These are phyloP conservation scores for Spizellomyces sp. DNA, from an alignment of 192 early-diverging fungal species.

Conservation along the genomic window DNA sequence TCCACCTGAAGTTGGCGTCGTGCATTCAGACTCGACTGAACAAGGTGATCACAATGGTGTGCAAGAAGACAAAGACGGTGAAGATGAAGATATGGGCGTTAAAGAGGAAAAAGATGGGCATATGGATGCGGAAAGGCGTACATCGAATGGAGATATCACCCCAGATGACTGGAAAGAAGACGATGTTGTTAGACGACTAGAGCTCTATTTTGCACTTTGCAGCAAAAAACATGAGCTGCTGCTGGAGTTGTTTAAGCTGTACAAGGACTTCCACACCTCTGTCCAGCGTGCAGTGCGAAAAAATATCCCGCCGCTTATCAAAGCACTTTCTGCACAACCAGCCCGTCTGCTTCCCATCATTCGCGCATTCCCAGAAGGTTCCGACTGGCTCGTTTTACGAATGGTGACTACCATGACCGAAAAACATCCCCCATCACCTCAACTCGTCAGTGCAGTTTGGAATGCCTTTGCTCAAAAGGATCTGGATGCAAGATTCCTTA, in stretches of 20 bases:
- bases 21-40: neutral
- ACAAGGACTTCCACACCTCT: conserved; percentile 33
- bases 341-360: conserved; percentile 58
- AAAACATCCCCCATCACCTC: conserved; percentile 50
- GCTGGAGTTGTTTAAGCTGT: conserved; percentile 56
- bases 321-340: conserved; percentile 55
- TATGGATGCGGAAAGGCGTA: conserved; percentile 1
- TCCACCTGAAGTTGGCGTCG: conserved; percentile 11
- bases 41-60: neutral
- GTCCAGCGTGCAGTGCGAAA: conserved; percentile 58
- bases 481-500: conserved; percentile 67
- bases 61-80: conserved; percentile 7
- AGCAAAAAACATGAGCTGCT: conserved; percentile 73
- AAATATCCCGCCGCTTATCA: conserved; percentile 68
- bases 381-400: conserved; percentile 66
- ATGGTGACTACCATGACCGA: conserved; percentile 68
- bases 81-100: conserved; percentile 28
- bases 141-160: neutral
- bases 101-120: conserved; percentile 17
- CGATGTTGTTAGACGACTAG: conserved; percentile 68
- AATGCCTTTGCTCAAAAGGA: conserved; percentile 52
- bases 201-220: conserved; percentile 78
- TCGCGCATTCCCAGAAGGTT: conserved; percentile 68
- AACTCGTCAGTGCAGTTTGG: conserved; percentile 61
- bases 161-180: conserved; percentile 51